Conservation (phyloP, 352 stramenopile species). For the Globisporangium lucens region DNA sequence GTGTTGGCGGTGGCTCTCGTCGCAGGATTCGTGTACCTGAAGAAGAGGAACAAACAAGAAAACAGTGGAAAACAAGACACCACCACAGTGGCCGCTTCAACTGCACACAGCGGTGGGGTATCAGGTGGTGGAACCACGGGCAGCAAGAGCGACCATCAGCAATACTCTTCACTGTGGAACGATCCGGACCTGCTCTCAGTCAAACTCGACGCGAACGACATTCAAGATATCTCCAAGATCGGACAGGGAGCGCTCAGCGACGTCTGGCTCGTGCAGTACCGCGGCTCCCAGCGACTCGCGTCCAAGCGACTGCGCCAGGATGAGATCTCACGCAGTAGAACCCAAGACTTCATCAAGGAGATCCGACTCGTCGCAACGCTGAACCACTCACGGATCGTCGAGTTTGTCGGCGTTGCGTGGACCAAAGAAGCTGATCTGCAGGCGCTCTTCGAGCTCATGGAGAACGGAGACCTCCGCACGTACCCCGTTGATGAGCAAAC, state of each 20-base stretch:
- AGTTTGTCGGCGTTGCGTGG: slow-evolving; percentile 46
- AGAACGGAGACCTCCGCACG: slow-evolving; percentile 40
- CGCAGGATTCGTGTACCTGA: not conserved
- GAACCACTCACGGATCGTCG: slow-evolving; percentile 42
- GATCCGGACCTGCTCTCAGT: slow-evolving; percentile 39
- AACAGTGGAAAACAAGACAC: not conserved
- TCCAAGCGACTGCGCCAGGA: slow-evolving; percentile 37
- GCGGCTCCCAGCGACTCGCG: slow-evolving; percentile 27
- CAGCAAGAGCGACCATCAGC: too few species aligned
- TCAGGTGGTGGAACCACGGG: too few species aligned
- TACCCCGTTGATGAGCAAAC: slow-evolving; percentile 22
- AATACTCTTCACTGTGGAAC: slow-evolving; percentile 34
- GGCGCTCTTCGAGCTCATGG: slow-evolving; percentile 66
- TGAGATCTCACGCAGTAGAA: not conserved
- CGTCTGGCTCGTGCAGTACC: slow-evolving; percentile 43
- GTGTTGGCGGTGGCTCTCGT: not conserved
- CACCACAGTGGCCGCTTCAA: too few species aligned
- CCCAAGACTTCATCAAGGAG: slow-evolving; percentile 42
- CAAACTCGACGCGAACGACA: slow-evolving; percentile 38
- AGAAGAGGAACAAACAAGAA: not conserved
- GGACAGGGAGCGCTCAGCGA: slow-evolving; percentile 31
- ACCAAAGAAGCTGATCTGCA: slow-evolving; percentile 45
- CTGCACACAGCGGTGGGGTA: too few species aligned
- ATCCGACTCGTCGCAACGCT: slow-evolving; percentile 46
- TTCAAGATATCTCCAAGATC: slow-evolving; percentile 36